Evolutionary conservation across 176 grass and related monocot genomes (phyloP), one percentile per base, ranked within the genome.

Genomic region (Otatea glauca): DNA sequence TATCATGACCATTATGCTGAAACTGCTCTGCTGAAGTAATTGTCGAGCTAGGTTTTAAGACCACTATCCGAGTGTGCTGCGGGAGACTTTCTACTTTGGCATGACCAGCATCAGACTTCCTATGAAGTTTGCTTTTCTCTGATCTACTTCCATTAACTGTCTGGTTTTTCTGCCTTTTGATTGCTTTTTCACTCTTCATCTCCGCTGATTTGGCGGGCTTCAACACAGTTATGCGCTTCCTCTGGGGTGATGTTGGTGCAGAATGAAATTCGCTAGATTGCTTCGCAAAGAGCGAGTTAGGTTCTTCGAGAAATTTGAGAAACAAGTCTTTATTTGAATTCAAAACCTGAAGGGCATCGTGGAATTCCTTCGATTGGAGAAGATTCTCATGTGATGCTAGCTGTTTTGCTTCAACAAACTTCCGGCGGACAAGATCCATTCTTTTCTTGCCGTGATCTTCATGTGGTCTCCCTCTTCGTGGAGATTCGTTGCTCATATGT

Each of bases 321-420:
- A 99, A 96, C 84, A 99, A 35, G 24, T 96, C 93, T 90, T 83
- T 92, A 29, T 99, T 99, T 86, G 97, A 99, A 86, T 89, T 94
- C 78, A 99, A 75, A 76, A 95, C 87, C 74, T 99, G 92, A 51
- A 99, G 89, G 50, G 92, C 91, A 84, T 96, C 88, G 13, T 96
- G 91, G 77, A 99, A 99, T 88, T 99, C 92, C 70, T 91, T 84
- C 0, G 97, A 94, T 32, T 96, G 89, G 42, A 94, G 84, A 72
- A 96, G 82, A 61, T 83, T 92, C 74, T 92, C 91, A 81, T 99
- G 86, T 10, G 90, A 89, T 3, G 90, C 93, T 20, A 99, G 67
- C 41, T 80, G 81, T 77, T 99, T 96, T 49, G 97, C 97, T 89
- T 99, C 93, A 1, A 89, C 91, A 77, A 99, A 99, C 70, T 96